Percentiles rank a stretch among this genome's conserved stretches.
phyloP scores from a whole-genome alignment of 345 rosid genomes.

The Atalantia buxifolia region DNA sequence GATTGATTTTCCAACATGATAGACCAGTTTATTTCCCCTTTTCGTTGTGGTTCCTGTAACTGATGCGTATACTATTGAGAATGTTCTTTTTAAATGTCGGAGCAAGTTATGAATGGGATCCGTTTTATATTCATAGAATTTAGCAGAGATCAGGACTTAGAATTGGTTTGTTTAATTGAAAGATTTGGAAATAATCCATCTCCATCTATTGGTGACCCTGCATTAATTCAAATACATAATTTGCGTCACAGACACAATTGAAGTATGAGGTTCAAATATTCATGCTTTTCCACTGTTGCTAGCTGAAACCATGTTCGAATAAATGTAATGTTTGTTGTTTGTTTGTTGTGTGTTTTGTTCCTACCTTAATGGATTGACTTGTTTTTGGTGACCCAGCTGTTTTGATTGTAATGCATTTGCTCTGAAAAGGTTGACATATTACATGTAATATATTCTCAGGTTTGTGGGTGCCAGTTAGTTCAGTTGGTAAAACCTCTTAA shows the following conservation, averaged over 20 bases:
- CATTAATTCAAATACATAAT: background rate
- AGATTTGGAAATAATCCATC: background rate
- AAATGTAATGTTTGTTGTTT: background rate
- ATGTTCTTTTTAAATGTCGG: background rate
- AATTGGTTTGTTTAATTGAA: background rate
- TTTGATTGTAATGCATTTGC: background rate
- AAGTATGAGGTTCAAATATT: background rate
- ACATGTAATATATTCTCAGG: background rate
- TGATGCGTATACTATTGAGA: background rate
- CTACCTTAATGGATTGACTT: background rate
- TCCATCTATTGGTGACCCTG: background rate
- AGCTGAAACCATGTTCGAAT: background rate
- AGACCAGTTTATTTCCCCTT: background rate
- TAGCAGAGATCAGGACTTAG: background rate
- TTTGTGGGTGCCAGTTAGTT: background rate
- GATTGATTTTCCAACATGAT: background rate
- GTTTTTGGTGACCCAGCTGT: background rate
- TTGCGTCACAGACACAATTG: background rate
- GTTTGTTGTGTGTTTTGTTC: background rate
- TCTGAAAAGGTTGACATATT: background rate
- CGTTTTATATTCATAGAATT: background rate
- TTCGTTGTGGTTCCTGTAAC: background rate
- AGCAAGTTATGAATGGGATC: background rate
- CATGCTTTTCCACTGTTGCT: background rate
- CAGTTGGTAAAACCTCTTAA: too few relatives aligned